A percentile compares a stretch with the other conserved stretches of the same genome.
phyloP scores from a whole-genome alignment of 1,139 yeast species.

The Suhomyces bolitotheri region DNA sequence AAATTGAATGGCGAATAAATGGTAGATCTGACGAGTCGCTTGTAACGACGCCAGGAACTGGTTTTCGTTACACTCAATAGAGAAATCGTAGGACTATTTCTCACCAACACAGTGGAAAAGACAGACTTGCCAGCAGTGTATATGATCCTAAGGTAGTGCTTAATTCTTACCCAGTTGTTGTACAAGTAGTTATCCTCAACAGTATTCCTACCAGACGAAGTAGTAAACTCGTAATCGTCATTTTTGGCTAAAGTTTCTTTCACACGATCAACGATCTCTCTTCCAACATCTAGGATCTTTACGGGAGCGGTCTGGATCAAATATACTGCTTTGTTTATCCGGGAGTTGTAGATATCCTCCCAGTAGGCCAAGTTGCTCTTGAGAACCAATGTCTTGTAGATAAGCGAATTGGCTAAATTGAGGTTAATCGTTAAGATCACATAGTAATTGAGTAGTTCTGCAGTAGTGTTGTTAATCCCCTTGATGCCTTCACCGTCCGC shows the following conservation, averaged over 20 bases:
- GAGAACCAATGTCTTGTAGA: conserved; percentile 36
- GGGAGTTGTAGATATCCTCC: conserved; percentile 31
- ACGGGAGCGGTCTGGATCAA: conserved; percentile 38
- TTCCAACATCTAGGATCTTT: conserved; percentile 20
- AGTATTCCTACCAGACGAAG: background rate
- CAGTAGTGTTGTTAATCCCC: conserved; percentile 11
- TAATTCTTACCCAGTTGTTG: conserved; percentile 15
- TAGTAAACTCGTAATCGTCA: conserved; percentile 6
- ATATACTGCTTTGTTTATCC: conserved; percentile 30
- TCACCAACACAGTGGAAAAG: conserved; percentile 6
- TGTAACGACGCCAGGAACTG: conserved; percentile 5
- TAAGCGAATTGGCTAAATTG: conserved; percentile 35
- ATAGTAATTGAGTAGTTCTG: conserved; percentile 27
- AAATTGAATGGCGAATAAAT: conserved; percentile 21
- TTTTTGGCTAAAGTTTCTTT: conserved; percentile 2
- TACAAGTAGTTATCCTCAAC: conserved; percentile 20
- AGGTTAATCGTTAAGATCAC: conserved; percentile 27
- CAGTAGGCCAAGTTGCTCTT: conserved; percentile 41
- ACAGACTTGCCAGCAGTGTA: conserved; percentile 2
- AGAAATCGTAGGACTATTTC: conserved; percentile 12
- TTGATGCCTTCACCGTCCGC: conserved; percentile 3
- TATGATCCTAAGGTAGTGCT: conserved; percentile 8
- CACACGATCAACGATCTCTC: conserved; percentile 10
- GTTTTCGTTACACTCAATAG: conserved; percentile 9
- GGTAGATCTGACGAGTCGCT: conserved; percentile 15